A percentile compares a stretch with the other conserved stretches of the same genome.
Conservation (phyloP, 2,329 filamentous ascomycete genomes). For the Decorospora gaudefroyi region DNA sequence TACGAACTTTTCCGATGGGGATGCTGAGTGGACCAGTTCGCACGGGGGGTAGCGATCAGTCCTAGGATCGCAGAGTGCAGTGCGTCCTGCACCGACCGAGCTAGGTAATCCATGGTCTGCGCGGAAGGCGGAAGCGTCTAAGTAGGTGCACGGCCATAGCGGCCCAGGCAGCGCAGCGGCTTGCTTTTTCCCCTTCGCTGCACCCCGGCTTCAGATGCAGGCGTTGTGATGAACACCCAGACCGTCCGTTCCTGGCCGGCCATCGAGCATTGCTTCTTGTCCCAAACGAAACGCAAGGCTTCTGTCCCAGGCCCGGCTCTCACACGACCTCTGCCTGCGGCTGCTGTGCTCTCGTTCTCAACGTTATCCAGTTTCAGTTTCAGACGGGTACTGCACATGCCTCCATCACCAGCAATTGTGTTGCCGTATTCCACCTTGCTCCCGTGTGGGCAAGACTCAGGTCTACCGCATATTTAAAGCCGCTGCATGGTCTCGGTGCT, state of each 20-base stretch:
- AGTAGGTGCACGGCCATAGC: slow-evolving; percentile 35
- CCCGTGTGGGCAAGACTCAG: slow-evolving; percentile 28
- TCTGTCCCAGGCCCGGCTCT: slow-evolving; percentile 36
- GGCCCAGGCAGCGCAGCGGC: slow-evolving; percentile 28
- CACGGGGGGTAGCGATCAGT: slow-evolving; percentile 23
- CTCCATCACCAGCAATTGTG: slow-evolving; percentile 36
- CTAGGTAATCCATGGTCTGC: slow-evolving; percentile 27
- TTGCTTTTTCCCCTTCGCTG: slow-evolving; percentile 37
- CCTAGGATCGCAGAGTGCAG: slow-evolving; percentile 27
- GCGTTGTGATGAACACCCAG: slow-evolving; percentile 38
- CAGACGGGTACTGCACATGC: slow-evolving; percentile 40
- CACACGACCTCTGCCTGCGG: slow-evolving; percentile 36
- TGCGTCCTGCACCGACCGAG: slow-evolving; percentile 29
- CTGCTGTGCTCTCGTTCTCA: slow-evolving; percentile 42
- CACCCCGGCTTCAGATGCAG: slow-evolving; percentile 35
- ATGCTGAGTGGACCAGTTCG: slow-evolving; percentile 26
- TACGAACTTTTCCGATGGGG: slow-evolving; percentile 16
- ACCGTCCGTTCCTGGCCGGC: slow-evolving; percentile 37
- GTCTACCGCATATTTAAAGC: slow-evolving; percentile 37
- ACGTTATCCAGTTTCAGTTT: slow-evolving; percentile 44
- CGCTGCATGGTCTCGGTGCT: slow-evolving; percentile 41
- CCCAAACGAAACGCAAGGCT: slow-evolving; percentile 37
- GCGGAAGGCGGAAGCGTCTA: slow-evolving; percentile 45
- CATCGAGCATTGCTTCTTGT: slow-evolving; percentile 36
- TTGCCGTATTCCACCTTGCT: slow-evolving; percentile 34